Evolutionary conservation across 192 early-diverging fungal genomes (phyloP), one percentile per base, ranked within the genome.

Genomic region (Coemansia javaensis): DNA sequence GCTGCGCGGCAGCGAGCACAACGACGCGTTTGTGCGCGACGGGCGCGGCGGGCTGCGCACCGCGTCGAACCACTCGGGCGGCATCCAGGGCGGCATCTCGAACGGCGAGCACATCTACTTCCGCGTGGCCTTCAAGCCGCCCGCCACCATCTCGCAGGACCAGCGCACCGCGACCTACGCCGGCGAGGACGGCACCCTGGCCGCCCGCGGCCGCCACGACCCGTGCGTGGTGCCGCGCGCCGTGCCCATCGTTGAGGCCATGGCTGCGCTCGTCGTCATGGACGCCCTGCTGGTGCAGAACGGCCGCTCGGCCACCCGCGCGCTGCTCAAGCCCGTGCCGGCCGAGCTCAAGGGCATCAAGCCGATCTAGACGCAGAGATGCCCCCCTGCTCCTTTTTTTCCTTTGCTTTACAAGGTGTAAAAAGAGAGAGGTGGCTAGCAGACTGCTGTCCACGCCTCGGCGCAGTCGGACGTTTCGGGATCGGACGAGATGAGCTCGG

Each of bases 21-120:
- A 99, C 54, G 96, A 99, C 58, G 75, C 88, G 17, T 99, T 91
- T 70, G 77, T 84, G 31, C 37, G 53, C n/a, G 80, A 82, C 36
- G 72, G 45, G 21, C 76, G 61, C 32, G 82, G 79, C 37, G 77
- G 57, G 30, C 50, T 97, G 57, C 82, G 92, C 32, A 99, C 96
- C 3, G 77, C 44, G 33, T 95, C 94, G 17, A 99, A 99, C 70
- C 86, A 89, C 64, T 93, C 90, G 34, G 96, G 96, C 18, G 96
- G 96, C 44, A 88, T 96, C 45, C 93, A 96, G 81, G 96, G 96
- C 32, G 96, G 96, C 28, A 99, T 99, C 37, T 79, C 88, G 32
- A 99, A 99, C 51, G 96, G 96, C 34, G 91, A 96, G 63, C 75
- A 85, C 64, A 86, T 99, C 35, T 96, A 94, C 76, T 99, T 99